Conservation (phyloP, 352 stramenopile genomes). For the Phytophthora pini region DNA sequence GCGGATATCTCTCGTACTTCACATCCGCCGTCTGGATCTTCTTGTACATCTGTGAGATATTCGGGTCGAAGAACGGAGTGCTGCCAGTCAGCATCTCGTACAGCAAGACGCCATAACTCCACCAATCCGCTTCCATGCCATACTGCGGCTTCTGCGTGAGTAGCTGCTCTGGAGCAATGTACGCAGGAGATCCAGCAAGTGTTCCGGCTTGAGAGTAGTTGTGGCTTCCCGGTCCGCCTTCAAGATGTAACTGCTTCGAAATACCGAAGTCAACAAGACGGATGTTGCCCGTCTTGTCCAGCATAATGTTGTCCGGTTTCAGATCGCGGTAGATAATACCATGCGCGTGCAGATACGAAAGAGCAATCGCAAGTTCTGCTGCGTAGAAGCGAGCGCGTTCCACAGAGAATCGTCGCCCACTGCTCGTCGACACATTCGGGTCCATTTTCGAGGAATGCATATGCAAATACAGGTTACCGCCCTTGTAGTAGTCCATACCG, state of each 20-base stretch:
- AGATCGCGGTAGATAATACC: slow-evolving; percentile 90
- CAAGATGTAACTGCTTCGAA: slow-evolving; percentile 78
- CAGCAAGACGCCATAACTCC: slow-evolving; percentile 90
- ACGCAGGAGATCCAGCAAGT: slow-evolving; percentile 81
- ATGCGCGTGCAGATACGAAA: slow-evolving; percentile 88
- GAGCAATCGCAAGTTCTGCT: slow-evolving; percentile 83
- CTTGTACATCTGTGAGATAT: slow-evolving; percentile 90
- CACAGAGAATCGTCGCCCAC: slow-evolving; percentile 69
- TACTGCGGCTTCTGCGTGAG: slow-evolving; percentile 88
- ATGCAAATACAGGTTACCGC: slow-evolving; percentile 86
- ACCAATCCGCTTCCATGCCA: slow-evolving; percentile 91
- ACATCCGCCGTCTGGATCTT: slow-evolving; percentile 90
- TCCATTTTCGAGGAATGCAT: slow-evolving; percentile 90
- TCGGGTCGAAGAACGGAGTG: slow-evolving; percentile 89
- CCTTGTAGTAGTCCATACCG: slow-evolving; percentile 88
- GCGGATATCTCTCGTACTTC: slow-evolving; percentile 75
- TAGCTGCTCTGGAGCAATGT: slow-evolving; percentile 87
- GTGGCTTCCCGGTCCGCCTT: slow-evolving; percentile 41
- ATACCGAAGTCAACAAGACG: slow-evolving; percentile 92
- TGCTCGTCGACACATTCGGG: slow-evolving; percentile 76
- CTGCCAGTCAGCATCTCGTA: slow-evolving; percentile 91
- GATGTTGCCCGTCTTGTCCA: slow-evolving; percentile 88
- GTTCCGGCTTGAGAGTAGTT: slow-evolving; percentile 75
- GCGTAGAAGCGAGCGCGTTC: slow-evolving; percentile 88
- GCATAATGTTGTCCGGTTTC: slow-evolving; percentile 91